Percentiles rank a stretch among this genome's conserved stretches.
phyloP scores from a whole-genome alignment of 306 rosid genomes.

The Coriaria nepalensis region DNA sequence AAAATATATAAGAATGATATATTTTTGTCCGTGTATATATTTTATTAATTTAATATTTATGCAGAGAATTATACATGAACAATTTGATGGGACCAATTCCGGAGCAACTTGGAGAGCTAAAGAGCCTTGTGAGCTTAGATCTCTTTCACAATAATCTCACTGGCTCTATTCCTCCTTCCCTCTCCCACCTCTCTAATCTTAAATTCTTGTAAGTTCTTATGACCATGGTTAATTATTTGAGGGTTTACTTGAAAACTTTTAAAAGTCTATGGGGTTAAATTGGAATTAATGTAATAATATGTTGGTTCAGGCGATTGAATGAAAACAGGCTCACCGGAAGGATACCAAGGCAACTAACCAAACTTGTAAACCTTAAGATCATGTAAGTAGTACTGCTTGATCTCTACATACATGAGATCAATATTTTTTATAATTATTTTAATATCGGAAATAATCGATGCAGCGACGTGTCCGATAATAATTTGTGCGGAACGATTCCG shows the following conservation, averaged over 20 bases:
- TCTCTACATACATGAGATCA: neutral
- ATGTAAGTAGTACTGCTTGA: conserved; percentile 22
- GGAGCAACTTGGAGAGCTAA: conserved; percentile 50
- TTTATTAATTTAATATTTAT: too few species aligned
- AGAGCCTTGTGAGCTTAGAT: conserved; percentile 69
- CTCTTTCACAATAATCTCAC: conserved; percentile 64
- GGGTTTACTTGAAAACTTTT: too few species aligned
- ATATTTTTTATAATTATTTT: too few species aligned
- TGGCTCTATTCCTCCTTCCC: conserved; percentile 46
- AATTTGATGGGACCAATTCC: conserved; percentile 58
- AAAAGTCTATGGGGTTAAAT: too few species aligned
- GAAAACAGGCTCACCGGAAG: conserved; percentile 55
- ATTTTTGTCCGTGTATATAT: too few species aligned
- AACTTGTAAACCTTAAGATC: conserved; percentile 60
- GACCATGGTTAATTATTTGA: neutral
- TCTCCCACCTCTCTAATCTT: conserved; percentile 60
- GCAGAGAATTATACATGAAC: conserved; percentile 69
- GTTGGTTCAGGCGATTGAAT: conserved; percentile 52
- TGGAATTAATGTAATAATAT: too few species aligned
- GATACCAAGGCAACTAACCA: conserved; percentile 64
- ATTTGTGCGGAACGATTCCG: conserved; percentile 75
- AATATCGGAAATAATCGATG: conserved; percentile 1
- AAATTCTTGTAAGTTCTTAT: conserved; percentile 51
- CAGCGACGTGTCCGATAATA: conserved; percentile 67
- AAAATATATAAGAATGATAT: too few species aligned